Evolutionary conservation across 768 basidiomycete species (phyloP), one percentile per base, ranked within the genome.

Genomic region (Lactifluus volemus): DNA sequence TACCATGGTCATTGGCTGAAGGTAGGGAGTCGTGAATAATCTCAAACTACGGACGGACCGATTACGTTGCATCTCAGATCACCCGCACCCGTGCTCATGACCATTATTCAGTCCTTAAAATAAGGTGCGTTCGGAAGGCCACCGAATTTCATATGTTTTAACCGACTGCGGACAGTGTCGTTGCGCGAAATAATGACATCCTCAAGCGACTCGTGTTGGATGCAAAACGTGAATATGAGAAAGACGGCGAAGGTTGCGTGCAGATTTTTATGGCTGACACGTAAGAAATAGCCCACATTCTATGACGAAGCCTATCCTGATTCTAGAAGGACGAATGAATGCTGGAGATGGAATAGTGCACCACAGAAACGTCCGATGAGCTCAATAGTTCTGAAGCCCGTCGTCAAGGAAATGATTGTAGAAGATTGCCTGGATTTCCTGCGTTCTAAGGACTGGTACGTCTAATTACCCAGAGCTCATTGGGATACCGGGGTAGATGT

Each of bases 301-400:
- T 58, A 56, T 65, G 45, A 36, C 50, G 38, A 58, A 29, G 42
- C 52, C 59, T 39, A 36, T 38, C 34, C 56, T 67, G 62, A 57
- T 53, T 49, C 51, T 42, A 53, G 38, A 65, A 88, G 86, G 50
- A 81, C 84, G 9, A 87, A 87, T 67, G 81, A 79, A 1, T 84
- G 84, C 68, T 94, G 92, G 92, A 79, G 89, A 59, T 92, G 89
- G 86, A 92, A 90, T 67, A 91, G 89, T 47, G 88, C 90, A 5
- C 80, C 89, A 52, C 88, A 92, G 68, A 94, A 94, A 73, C 81
- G 91, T 36, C 91, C 92, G 0, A 87, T 94, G 86, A 89, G 86
- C 68, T 92, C 90, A n/a, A 92, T 94, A 63, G 90, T 93, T 14
- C 79, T 93, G 11, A 89, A 92, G 67, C 89, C 90, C 4, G 89